Conservation (phyloP, 805 yeast genomes). For the Candida ovalis region DNA sequence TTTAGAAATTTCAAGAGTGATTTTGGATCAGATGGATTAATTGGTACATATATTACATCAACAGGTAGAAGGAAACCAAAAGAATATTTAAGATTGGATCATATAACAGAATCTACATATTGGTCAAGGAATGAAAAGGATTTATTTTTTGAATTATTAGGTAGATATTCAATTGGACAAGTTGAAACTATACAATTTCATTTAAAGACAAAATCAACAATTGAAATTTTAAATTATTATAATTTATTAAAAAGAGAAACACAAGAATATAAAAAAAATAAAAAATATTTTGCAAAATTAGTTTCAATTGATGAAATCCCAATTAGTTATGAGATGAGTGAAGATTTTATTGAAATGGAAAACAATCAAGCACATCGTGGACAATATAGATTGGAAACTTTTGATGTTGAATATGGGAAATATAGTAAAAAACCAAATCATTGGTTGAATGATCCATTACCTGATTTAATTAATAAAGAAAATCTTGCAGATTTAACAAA, state of each 20-base stretch:
- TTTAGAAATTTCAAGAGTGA: slow-evolving; percentile 8
- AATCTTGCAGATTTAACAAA: slow-evolving; percentile 9
- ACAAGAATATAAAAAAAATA: slow-evolving; percentile 21
- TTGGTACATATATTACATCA: slow-evolving; percentile 17
- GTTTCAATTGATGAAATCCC: slow-evolving; percentile 45
- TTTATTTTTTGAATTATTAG: slow-evolving; percentile 44
- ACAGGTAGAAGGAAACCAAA: slow-evolving; percentile 8
- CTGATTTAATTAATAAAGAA: slow-evolving; percentile 16
- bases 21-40: slow-evolving; percentile 10
- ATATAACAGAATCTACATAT: slow-evolving; percentile 4
- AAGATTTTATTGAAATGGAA: slow-evolving; percentile 40
- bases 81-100: slow-evolving; percentile 1
- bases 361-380: not conserved
- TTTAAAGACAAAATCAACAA: slow-evolving; percentile 38
- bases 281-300: slow-evolving; percentile 19
- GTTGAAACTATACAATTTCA: slow-evolving; percentile 36
- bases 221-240: slow-evolving; percentile 46
- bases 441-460: not conserved
- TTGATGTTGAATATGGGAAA: no score
- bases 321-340: slow-evolving; percentile 48
- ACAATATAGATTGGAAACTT: not conserved
- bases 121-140: slow-evolving; percentile 53
- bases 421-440: not conserved
- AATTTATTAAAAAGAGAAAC: slow-evolving; percentile 32
- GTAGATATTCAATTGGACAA: slow-evolving; percentile 47